Evolutionary conservation across 352 stramenopile genomes (phyloP), one percentile per base, ranked within the genome.

Genomic region (Ophiocytium majus): DNA sequence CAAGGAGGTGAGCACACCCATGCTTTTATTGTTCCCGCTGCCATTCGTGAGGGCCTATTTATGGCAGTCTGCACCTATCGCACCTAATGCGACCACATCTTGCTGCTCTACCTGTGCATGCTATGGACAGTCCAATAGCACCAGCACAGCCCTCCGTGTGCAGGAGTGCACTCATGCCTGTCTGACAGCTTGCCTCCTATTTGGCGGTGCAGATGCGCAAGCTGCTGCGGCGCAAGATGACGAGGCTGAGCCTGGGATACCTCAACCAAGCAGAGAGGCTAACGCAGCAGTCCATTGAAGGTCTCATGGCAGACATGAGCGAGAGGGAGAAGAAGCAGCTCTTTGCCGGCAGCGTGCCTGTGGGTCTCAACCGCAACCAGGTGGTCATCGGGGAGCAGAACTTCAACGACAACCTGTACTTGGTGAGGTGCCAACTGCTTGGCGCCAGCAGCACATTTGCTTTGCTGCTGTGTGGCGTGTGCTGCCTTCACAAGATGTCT

Each of bases 391-490:
- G 84, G 32, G 84, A 88, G 79, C 80, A 84, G 0, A 86, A 88
- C 76, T 88, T 88, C 71, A 88, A 88, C 82, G 84, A 88, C 82
- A 88, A 88, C 76, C 84, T 86, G 19, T 88, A 83, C 84, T 63
- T 88, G 9, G 66, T 78, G 35, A 35, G 66, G 5, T 5, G 43
- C 43, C 43, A n/a, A n/a, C n/a, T n/a, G n/a, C n/a, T n/a, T n/a
- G n/a, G n/a, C n/a, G n/a, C n/a, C n/a, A n/a, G n/a, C n/a, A n/a
- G n/a, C n/a, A n/a, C n/a, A n/a, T n/a, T n/a, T n/a, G n/a, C n/a
- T n/a, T n/a, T n/a, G n/a, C n/a, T n/a, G n/a, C n/a, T n/a, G n/a
- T n/a, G n/a, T n/a, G n/a, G n/a, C n/a, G n/a, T n/a, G n/a, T n/a
- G n/a, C n/a, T n/a, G n/a, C n/a, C n/a, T n/a, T n/a, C n/a, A n/a